Evolutionary conservation across 2,329 filamentous ascomycete genomes (phyloP).

Genomic region (Botryosphaeria dothidea): DNA sequence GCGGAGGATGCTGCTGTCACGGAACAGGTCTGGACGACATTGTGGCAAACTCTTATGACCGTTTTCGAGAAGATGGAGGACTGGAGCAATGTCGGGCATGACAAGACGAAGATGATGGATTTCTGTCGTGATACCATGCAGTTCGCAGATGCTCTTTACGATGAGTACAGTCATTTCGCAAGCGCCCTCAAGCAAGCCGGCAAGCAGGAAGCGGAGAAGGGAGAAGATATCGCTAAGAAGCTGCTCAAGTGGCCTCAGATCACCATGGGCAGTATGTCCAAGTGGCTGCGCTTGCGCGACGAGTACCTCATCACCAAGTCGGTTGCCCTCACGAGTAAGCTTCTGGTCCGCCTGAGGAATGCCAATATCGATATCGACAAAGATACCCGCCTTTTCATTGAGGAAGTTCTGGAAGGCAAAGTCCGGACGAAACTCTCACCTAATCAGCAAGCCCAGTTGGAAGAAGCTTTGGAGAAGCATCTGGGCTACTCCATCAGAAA

Average conservation of each 20-base stretch:
- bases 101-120: slow-evolving; percentile 79
- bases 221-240: slow-evolving; percentile 46
- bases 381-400: slow-evolving; percentile 61
- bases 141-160: slow-evolving; percentile 81
- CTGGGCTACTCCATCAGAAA: slow-evolving; percentile 40
- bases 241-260: slow-evolving; percentile 66
- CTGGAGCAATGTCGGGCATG: slow-evolving; percentile 73
- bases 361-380: slow-evolving; percentile 70
- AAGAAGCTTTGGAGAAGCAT: slow-evolving; percentile 59
- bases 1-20: slow-evolving; percentile 65
- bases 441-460: slow-evolving; percentile 82
- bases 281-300: slow-evolving; percentile 89
- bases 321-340: slow-evolving; percentile 79
- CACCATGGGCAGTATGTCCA: slow-evolving; percentile 70
- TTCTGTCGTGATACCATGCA: slow-evolving; percentile 96
- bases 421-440: slow-evolving; percentile 78
- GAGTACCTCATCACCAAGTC: slow-evolving; percentile 80
- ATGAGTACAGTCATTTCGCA: slow-evolving; percentile 80
- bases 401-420: slow-evolving; percentile 63
- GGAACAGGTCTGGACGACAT: slow-evolving; percentile 76
- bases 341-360: slow-evolving; percentile 78
- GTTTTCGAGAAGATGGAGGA: slow-evolving; percentile 80
- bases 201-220: slow-evolving; percentile 32
- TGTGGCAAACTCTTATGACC: slow-evolving; percentile 79
- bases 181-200: slow-evolving; percentile 60